Percentiles rank a stretch among this genome's conserved stretches.
phyloP scores from a whole-genome alignment of 106 monocot genomes.

The Cymbidium sinense region DNA sequence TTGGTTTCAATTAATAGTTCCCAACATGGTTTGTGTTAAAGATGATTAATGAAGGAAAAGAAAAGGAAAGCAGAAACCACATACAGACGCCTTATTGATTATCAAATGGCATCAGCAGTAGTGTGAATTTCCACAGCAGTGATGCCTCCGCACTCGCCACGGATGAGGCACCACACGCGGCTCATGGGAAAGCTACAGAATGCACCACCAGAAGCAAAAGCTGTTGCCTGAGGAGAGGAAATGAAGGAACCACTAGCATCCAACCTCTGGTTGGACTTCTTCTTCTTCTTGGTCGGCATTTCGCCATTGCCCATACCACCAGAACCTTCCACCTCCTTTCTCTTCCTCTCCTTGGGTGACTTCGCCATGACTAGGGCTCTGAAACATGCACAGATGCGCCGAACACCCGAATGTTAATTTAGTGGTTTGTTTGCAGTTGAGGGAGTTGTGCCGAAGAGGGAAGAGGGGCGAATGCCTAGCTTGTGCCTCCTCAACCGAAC shows the following conservation, averaged over 20 bases:
- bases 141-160: conserved; percentile 16
- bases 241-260: not conserved
- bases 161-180: conserved; percentile 37
- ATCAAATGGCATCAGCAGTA: conserved; percentile 48
- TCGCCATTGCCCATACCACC: too few species aligned
- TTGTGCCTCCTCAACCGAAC: too few species aligned
- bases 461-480: too few species aligned
- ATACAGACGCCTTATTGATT: conserved; percentile 54
- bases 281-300: too few species aligned
- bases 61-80: not conserved
- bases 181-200: conserved; percentile 33
- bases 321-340: too few species aligned
- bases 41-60: not conserved
- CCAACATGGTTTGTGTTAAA: not conserved
- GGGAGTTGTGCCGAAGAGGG: too few species aligned
- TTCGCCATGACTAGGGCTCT: not conserved
- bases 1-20: not conserved
- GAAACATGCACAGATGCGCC: too few species aligned
- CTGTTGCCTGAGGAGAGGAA: not conserved
- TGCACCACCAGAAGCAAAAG: not conserved
- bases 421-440: too few species aligned
- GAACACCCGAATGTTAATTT: too few species aligned
- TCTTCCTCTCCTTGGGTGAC: too few species aligned
- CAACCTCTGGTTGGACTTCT: too few species aligned
- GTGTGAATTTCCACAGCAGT: conserved; percentile 9